Percentiles rank a stretch among this genome's conserved stretches.
Evolutionary conservation across 495 filamentous ascomycete genomes (phyloP).

Genomic region (Aspergillus haitiensis): DNA sequence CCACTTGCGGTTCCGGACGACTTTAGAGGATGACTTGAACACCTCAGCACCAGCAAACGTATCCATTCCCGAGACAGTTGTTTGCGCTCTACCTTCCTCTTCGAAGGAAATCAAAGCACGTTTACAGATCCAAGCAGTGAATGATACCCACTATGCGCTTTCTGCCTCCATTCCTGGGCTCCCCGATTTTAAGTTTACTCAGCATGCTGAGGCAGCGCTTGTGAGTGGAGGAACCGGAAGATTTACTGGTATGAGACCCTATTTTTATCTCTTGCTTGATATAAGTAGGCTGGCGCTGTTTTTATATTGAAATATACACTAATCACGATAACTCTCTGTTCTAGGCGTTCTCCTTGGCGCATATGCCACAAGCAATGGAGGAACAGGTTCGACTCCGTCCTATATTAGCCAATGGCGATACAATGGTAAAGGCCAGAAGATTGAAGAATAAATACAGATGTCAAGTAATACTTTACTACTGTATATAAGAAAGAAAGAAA

Average conservation of each 20-base stretch:
- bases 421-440: slow-evolving; percentile 9
- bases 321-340: neutral
- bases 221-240: slow-evolving; percentile 22
- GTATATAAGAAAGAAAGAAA: neutral
- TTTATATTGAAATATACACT: too few relatives aligned
- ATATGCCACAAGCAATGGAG: slow-evolving; percentile 28
- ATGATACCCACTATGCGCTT: slow-evolving; percentile 24
- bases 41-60: slow-evolving; percentile 13
- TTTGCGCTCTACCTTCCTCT: slow-evolving; percentile 8
- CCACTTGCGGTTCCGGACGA: slow-evolving; percentile 8
- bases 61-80: slow-evolving; percentile 8
- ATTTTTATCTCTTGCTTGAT: neutral
- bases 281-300: neutral
- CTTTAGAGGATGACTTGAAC: slow-evolving; percentile 14
- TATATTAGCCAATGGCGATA: slow-evolving; percentile 24
- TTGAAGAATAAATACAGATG: slow-evolving; percentile 4
- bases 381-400: slow-evolving; percentile 4
- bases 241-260: slow-evolving; percentile 18
- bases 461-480: neutral
- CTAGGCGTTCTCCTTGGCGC: slow-evolving; percentile 21
- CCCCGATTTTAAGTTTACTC: slow-evolving; percentile 1
- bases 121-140: slow-evolving; percentile 16
- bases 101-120: slow-evolving; percentile 12
- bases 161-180: slow-evolving; percentile 13
- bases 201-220: slow-evolving; percentile 10